Base-by-base conservation (phyloP, 805 yeast genomes). In the Monosporozyma yasuniensis region DNA sequence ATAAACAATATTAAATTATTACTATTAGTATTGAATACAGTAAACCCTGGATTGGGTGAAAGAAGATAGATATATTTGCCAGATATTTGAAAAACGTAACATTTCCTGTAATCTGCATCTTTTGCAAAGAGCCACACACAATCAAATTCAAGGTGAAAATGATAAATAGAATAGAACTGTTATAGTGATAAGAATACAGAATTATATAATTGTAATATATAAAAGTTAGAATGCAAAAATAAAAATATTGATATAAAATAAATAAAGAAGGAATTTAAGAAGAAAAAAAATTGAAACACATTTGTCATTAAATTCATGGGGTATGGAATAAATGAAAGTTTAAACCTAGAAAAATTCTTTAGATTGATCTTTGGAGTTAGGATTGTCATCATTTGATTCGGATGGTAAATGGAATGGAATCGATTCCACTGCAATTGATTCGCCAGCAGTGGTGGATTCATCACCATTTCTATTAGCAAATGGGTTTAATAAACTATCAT, bases 361-460 rank as follows among this genome's bases (percentile, higher is more conserved):
- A 32, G 14, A 32, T 32, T n/a, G 35, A 32, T n/a, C 16, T 12
- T 18, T 18, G 4, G 14, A 5, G 3, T 18, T 18, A 6, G 22
- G 3, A 19, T 18, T 18, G 18, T 32, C 16, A 32, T 12, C 16
- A 32, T 32, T 32, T 32, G 35, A 14, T 32, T 32, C 23, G 3
- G 46, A 43, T n/a, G 46, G 46, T 19, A 43, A 19, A 25, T n/a
- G 18, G 27, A 35, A 46, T 6, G 43, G 18, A 11, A 23, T 10
- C 3, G 48, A 35, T 37, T 48, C 50, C 16, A 48, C 22, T 10
- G 27, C 27, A 8, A 48, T 43, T 14, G 35, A 37, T 14, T 44
- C 35, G 14, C 35, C 21, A n/a, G 35, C 27, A 19, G n/a, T 18
- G 8, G 19, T 10, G 9, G 35, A 32, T 4, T 37, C 34, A 18